Percentiles rank a stretch among this genome's conserved stretches.
phyloP scores from a whole-genome alignment of 2,329 filamentous ascomycete genomes.

The Botrytis aclada region DNA sequence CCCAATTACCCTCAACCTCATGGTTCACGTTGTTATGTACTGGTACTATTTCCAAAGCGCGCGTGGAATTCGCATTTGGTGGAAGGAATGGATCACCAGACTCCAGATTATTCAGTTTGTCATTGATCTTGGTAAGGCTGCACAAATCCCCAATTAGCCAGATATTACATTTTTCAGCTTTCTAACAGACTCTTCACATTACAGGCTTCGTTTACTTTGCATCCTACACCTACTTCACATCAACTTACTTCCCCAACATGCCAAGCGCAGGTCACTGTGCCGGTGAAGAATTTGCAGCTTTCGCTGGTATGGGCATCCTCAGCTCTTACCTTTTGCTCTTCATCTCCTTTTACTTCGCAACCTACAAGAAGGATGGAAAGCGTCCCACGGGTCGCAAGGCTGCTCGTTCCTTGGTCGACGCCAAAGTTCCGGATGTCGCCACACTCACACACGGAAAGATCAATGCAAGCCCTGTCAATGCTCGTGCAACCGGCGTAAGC shows the following conservation, averaged over 20 bases:
- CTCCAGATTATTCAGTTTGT: conserved; percentile 97
- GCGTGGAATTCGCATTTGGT: conserved; percentile 93
- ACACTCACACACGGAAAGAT: conserved; percentile 36
- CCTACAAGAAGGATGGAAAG: conserved; percentile 82
- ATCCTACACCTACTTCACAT: conserved; percentile 97
- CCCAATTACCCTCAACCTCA: conserved; percentile 85
- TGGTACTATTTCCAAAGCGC: conserved; percentile 99
- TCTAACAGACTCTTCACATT: conserved; percentile 28
- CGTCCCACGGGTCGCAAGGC: conserved; percentile 83
- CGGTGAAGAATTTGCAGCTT: conserved; percentile 94
- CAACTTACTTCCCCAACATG: conserved; percentile 80
- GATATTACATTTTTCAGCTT: conserved; percentile 21
- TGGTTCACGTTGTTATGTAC: conserved; percentile 98
- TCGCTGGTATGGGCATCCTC: conserved; percentile 86
- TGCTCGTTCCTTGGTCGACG: conserved; percentile 46
- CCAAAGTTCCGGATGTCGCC: conserved; percentile 37
- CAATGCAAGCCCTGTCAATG: conserved; percentile 51
- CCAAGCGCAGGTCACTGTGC: conserved; percentile 85
- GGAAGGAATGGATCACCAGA: conserved; percentile 99
- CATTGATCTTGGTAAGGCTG: conserved; percentile 77
- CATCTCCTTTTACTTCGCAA: conserved; percentile 98
- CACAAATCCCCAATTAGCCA: conserved; percentile 4
- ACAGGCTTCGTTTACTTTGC: conserved; percentile 96
- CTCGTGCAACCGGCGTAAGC: conserved; percentile 44
- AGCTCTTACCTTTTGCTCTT: conserved; percentile 96